Conservation (phyloP, 768 basidiomycete species). For the Paxillus rubicundulus region DNA sequence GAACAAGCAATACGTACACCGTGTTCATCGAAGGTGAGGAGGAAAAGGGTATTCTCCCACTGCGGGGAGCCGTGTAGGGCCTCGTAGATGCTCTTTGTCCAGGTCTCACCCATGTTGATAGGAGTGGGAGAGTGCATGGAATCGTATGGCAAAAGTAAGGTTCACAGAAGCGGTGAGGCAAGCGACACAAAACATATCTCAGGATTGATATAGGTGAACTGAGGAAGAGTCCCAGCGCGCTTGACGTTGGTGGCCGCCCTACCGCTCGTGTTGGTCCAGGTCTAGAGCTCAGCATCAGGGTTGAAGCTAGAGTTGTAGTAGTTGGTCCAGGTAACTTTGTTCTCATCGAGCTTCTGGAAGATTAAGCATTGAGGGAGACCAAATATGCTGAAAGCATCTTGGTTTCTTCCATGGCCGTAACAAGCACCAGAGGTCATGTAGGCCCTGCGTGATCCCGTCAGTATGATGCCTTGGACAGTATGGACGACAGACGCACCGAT, state of each 20-base stretch:
- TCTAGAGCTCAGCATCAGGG: slow-evolving; percentile 23
- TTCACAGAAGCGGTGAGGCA: not conserved
- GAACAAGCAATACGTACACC: slow-evolving; percentile 12
- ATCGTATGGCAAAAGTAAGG: slow-evolving; percentile 8
- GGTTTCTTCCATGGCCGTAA: slow-evolving; percentile 21
- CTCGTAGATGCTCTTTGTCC: slow-evolving; percentile 24
- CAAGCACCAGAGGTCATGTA: slow-evolving; percentile 28
- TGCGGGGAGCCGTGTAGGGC: slow-evolving; percentile 24
- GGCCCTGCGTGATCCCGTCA: slow-evolving; percentile 6
- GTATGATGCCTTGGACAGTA: not conserved
- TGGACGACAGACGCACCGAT: slow-evolving; percentile 13
- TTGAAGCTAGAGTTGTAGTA: slow-evolving; percentile 30
- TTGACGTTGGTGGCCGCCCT: slow-evolving; percentile 13
- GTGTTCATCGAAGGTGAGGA: slow-evolving; percentile 27
- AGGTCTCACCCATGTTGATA: slow-evolving; percentile 24
- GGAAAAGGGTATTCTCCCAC: slow-evolving; percentile 19
- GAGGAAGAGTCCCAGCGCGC: slow-evolving; percentile 22
- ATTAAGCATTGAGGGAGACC: slow-evolving; percentile 27
- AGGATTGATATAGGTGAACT: slow-evolving; percentile 27
- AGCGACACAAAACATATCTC: slow-evolving; percentile 14
- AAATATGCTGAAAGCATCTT: slow-evolving; percentile 13
- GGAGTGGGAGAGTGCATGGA: slow-evolving; percentile 29
- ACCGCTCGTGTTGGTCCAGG: slow-evolving; percentile 19
- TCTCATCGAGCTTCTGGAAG: slow-evolving; percentile 26
- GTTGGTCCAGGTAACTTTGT: slow-evolving; percentile 23